These are phyloP conservation scores for Crithidia fasciculata DNA, from an alignment of 208 protist genomes.

Conservation along the genomic window DNA sequence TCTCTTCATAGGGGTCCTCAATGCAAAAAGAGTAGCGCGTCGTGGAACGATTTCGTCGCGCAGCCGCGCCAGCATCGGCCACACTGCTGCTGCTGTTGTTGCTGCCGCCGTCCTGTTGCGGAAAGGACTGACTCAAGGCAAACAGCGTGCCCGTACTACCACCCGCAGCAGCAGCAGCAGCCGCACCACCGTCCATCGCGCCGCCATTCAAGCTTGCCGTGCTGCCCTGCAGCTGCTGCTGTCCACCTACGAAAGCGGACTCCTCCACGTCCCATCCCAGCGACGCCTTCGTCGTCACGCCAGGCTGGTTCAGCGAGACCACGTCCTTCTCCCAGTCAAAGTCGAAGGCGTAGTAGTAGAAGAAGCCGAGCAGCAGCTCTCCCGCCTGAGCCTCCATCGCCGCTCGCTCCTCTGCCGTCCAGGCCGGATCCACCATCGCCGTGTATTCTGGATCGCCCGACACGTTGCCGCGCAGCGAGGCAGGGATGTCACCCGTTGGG, in stretches of 20 bases:
- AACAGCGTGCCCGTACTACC: not conserved
- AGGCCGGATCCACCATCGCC: constrained; percentile 56
- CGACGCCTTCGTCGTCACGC: constrained; percentile 78
- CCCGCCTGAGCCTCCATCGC: constrained; percentile 60
- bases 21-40: constrained; percentile 89
- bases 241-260: constrained; percentile 9
- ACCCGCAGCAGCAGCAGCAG: not conserved
- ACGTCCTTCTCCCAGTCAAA: constrained; percentile 91
- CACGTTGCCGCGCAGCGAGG: constrained; percentile 48
- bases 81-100: not conserved
- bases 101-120: constrained; percentile 1
- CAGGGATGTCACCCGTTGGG: constrained; percentile 69
- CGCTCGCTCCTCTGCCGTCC: constrained; percentile 32
- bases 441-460: constrained; percentile 53
- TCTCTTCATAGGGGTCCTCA: constrained; percentile 92
- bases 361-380: constrained; percentile 88
- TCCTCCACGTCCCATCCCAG: constrained; percentile 85
- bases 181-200: not conserved
- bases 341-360: constrained; percentile 89
- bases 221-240: not conserved
- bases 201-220: too few species aligned
- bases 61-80: constrained; percentile 3
- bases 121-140: not conserved
- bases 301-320: constrained; percentile 83
- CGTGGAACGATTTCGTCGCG: constrained; percentile 29